Conservation (phyloP, 179 eudicot genomes). For the Pouteria campechiana region DNA sequence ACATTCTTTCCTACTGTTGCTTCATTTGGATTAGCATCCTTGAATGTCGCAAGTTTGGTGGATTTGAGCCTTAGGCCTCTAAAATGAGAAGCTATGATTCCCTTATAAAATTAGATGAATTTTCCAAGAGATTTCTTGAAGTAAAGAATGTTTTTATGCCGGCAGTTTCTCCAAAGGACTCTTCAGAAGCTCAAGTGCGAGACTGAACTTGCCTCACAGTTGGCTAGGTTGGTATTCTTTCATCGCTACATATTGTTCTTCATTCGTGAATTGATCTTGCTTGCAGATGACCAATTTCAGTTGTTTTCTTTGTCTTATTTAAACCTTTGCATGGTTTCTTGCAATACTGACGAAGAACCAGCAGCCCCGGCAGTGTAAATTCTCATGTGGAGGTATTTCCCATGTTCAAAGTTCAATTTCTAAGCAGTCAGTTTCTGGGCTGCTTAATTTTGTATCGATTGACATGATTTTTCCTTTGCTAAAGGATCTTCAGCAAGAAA, state of each 20-base stretch:
- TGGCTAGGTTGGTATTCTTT: constrained; percentile 12
- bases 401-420: too few species aligned
- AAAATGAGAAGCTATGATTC: too few species aligned
- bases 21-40: background rate
- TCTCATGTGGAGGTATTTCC: constrained; percentile 25
- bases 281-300: too few species aligned
- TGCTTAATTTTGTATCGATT: too few species aligned
- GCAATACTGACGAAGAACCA: too few species aligned
- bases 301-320: too few species aligned
- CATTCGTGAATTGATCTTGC: too few species aligned
- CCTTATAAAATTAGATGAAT: background rate
- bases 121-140: background rate
- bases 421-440: too few species aligned
- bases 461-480: too few species aligned
- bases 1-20: too few species aligned
- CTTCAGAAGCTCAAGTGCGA: constrained; percentile 21
- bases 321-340: too few species aligned
- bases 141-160: background rate
- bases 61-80: too few species aligned
- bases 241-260: background rate
- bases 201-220: constrained; percentile 12
- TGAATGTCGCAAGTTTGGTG: background rate
- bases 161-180: constrained; percentile 20
- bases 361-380: constrained; percentile 19
- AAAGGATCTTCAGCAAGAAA: constrained; percentile 38